Conservation (phyloP, 2,329 filamentous ascomycete genomes). For the Sporothrix mexicana region DNA sequence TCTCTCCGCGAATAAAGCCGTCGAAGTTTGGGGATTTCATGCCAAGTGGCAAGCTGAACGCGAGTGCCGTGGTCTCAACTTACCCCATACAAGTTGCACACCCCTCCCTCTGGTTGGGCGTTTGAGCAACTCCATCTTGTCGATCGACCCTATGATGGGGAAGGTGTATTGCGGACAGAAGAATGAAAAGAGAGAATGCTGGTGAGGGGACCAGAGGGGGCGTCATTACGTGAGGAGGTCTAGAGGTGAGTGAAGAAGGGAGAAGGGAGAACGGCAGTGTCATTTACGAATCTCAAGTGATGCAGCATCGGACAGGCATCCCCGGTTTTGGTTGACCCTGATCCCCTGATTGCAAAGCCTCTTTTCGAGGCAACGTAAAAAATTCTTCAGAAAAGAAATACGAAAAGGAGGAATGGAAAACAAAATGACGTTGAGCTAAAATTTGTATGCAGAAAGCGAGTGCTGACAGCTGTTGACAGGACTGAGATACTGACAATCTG, state of each 20-base stretch:
- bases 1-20: conserved; percentile 24
- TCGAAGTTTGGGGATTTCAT: neutral
- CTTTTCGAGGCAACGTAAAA: neutral
- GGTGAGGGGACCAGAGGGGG: neutral
- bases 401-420: neutral
- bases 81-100: neutral
- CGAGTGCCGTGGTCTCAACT: neutral
- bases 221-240: neutral
- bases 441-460: neutral
- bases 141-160: neutral
- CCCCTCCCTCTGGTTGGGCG: neutral
- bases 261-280: no score
- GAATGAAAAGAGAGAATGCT: neutral
- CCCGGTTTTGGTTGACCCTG: neutral
- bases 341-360: no score
- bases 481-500: no score
- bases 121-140: neutral
- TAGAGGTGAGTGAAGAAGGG: no score
- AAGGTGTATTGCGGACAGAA: neutral
- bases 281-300: no score
- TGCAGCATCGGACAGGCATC: neutral
- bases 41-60: neutral
- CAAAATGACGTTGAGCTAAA: conserved; percentile 1
- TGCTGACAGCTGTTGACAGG: neutral
- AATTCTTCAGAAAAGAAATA: neutral